These are phyloP conservation scores for Salvia hispanica DNA, from an alignment of 257 asterid species.

Conservation along the genomic window DNA sequence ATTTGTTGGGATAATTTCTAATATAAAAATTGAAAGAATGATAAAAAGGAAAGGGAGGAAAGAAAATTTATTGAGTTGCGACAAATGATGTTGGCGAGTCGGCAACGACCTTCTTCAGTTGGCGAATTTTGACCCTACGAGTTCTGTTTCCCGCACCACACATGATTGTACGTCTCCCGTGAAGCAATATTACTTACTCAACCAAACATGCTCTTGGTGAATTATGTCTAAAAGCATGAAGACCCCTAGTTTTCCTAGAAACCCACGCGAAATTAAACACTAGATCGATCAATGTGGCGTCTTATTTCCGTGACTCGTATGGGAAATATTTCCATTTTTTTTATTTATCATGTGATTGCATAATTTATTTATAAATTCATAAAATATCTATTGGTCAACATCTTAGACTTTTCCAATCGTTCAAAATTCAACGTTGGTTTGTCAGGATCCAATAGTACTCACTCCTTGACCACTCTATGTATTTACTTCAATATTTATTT, in stretches of 20 bases:
- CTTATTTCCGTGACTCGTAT: background rate
- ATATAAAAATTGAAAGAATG: too few relatives aligned
- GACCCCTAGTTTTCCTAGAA: background rate
- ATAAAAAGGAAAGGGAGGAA: too few relatives aligned
- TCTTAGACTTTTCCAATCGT: slow-evolving; percentile 21
- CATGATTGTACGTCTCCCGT: too few relatives aligned
- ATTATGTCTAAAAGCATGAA: too few relatives aligned
- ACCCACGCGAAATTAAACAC: slow-evolving; percentile 7
- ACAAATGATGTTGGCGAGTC: too few relatives aligned
- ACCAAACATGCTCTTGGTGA: too few relatives aligned
- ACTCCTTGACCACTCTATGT: slow-evolving; percentile 25
- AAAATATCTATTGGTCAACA: slow-evolving; percentile 11
- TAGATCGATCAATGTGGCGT: background rate
- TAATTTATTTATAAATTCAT: background rate
- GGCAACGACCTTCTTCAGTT: too few relatives aligned
- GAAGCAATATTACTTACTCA: too few relatives aligned
- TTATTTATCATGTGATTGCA: background rate
- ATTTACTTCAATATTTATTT: background rate
- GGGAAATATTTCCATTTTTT: background rate
- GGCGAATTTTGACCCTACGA: too few relatives aligned
- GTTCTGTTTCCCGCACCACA: too few relatives aligned
- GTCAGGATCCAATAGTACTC: slow-evolving; percentile 21
- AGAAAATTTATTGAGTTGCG: too few relatives aligned
- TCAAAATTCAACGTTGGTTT: slow-evolving; percentile 7
- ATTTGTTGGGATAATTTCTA: too few relatives aligned